phyloP scores from a whole-genome alignment of 306 rosid genomes.

The Prunus davidiana region DNA sequence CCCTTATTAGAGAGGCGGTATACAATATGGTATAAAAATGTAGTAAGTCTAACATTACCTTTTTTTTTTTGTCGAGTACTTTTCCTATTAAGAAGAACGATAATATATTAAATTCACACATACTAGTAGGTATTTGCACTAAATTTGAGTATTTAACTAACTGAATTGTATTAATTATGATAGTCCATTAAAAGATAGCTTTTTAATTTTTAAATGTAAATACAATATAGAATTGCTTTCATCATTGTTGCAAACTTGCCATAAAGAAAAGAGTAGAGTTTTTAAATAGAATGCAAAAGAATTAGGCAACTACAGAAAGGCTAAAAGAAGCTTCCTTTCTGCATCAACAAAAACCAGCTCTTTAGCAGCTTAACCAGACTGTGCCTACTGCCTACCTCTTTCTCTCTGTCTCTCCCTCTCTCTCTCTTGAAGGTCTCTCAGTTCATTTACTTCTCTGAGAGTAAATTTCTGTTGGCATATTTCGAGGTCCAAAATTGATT shows the following conservation, averaged over 20 bases:
- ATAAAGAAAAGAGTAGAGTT: conserved; percentile 2
- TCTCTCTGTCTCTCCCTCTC: conserved; percentile 8
- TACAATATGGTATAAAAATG: too few species aligned
- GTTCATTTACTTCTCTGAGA: background rate
- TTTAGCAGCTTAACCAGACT: conserved; percentile 6
- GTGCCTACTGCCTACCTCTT: background rate
- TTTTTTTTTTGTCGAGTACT: accelerated
- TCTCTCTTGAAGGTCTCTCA: background rate
- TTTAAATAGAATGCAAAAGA: background rate
- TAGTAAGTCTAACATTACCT: too few species aligned
- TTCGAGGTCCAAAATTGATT: conserved; percentile 8
- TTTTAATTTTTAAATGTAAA: background rate
- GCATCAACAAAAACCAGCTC: conserved; percentile 46
- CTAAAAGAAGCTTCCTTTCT: conserved; percentile 52
- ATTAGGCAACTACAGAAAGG: conserved; percentile 35
- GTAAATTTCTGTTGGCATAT: conserved; percentile 4
- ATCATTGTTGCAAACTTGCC: conserved; percentile 5
- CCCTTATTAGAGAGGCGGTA: accelerated
- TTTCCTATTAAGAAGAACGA: accelerated
- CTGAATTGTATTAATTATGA: background rate
- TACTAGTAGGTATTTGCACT: too few species aligned
- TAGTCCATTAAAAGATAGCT: conserved; percentile 2
- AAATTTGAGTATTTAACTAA: background rate
- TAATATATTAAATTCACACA: too few species aligned
- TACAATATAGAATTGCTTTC: background rate